Evolutionary conservation across 2,329 filamentous ascomycete genomes (phyloP).

Genomic region (Pyrenophora seminiperda): DNA sequence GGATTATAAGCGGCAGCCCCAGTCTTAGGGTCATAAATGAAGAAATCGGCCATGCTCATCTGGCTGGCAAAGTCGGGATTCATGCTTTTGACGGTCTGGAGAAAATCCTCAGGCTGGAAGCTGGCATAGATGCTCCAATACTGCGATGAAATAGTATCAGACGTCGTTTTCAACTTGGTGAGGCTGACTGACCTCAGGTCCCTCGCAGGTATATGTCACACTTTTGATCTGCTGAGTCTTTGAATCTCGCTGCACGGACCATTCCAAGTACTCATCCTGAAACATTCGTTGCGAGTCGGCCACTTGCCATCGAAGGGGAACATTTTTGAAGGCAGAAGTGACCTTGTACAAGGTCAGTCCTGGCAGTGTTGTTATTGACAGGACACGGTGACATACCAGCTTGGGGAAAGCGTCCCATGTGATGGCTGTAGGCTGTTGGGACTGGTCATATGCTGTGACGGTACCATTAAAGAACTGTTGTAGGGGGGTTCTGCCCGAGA

Average conservation of each 20-base stretch:
- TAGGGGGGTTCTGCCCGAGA: neutral
- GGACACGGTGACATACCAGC: too few relatives aligned
- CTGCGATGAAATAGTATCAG: neutral
- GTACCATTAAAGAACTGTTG: too few relatives aligned
- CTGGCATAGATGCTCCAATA: neutral
- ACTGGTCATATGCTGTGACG: too few relatives aligned
- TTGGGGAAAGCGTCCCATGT: too few relatives aligned
- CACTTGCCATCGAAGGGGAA: too few relatives aligned
- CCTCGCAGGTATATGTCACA: neutral
- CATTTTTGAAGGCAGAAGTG: too few relatives aligned
- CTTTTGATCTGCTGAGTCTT: neutral
- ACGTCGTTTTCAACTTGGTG: neutral
- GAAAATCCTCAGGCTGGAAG: neutral
- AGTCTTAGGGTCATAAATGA: neutral
- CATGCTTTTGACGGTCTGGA: neutral
- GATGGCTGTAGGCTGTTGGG: too few relatives aligned
- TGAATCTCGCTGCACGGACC: neutral
- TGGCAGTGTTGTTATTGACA: too few relatives aligned
- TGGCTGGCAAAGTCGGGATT: neutral
- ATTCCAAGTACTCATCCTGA: neutral
- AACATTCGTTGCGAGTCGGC: too few relatives aligned
- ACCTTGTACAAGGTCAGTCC: too few relatives aligned
- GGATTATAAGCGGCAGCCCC: neutral
- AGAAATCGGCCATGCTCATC: neutral
- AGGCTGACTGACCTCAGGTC: neutral